Conservation (phyloP, 345 rosid species). For the Xanthoceras sorbifolium region DNA sequence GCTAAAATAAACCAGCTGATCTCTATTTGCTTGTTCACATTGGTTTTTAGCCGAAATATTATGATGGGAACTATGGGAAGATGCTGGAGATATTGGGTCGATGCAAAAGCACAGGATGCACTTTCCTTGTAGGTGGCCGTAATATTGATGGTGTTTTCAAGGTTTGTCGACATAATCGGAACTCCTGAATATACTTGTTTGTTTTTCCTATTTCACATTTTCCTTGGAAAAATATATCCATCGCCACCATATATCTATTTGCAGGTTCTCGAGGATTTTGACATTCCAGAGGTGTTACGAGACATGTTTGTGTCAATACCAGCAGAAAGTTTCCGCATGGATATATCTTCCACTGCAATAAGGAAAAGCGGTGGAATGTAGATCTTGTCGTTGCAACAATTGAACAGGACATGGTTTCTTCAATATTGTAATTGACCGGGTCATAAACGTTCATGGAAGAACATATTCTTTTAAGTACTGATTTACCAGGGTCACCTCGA, state of each 20-base stretch:
- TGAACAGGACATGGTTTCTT: not conserved
- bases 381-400: not conserved
- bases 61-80: slow-evolving; percentile 56
- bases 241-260: slow-evolving; percentile 9
- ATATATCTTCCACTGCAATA: slow-evolving; percentile 77
- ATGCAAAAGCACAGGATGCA: slow-evolving; percentile 81
- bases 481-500: not conserved
- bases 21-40: not conserved
- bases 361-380: slow-evolving; percentile 40
- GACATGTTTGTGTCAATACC: slow-evolving; percentile 80
- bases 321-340: slow-evolving; percentile 63
- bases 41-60: slow-evolving; percentile 78
- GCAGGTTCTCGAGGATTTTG: slow-evolving; percentile 84
- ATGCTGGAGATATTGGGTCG: slow-evolving; percentile 70
- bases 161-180: slow-evolving; percentile 38
- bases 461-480: not conserved
- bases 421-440: not conserved
- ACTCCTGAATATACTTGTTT: not conserved
- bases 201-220: not conserved
- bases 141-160: slow-evolving; percentile 73
- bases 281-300: slow-evolving; percentile 61
- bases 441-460: not conserved
- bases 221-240: not conserved
- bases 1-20: not conserved
- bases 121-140: slow-evolving; percentile 87